Evolutionary conservation across 2,329 filamentous ascomycete species (phyloP), one percentile per base, ranked within the genome.

Genomic region (Colletotrichum sp.): DNA sequence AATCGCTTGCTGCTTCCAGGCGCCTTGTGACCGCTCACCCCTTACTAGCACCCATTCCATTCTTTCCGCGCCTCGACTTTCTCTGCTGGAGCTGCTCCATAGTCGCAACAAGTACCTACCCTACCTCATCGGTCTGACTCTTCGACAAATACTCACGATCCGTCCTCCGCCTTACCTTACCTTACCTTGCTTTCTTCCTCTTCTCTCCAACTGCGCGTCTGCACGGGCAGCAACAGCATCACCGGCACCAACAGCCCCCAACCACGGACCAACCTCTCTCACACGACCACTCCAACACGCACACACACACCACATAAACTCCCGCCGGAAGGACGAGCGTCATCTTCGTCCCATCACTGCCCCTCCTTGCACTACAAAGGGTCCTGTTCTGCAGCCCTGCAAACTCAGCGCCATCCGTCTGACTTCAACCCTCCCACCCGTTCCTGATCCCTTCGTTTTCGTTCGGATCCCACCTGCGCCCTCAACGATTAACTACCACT

Each of bases 61-160:
- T 51, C 24, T 24, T 21, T 33, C n/a, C 21, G 33, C 65, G 58
- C 64, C 29, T 34, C 55, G 55, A 59, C 66, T 61, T 68, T 55
- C 61, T 54, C 29, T 33, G 34, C 55, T 33, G 24, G n/a, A 51
- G 38, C 29, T 62, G 38, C 34, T 38, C 61, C 21, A 57, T 27
- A 38, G 34, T n/a, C 27, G 8, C 51, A 47, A 24, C 47, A 66
- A 36, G 65, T 72, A 72, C 58, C 43, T 51, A 13, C 43, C 43
- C 11, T 51, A 51, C 43, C 27, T 72, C 21, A 27, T 57, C 43
- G 16, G 51, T 61, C 66, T 65, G 36, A 54, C 38, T 65, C 54
- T n/a, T 66, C 24, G 55, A 36, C 62, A 71, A 73, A 73, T 34
- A 66, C 61, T 71, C 71, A 73, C 68, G 61, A 71, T 73, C 67